These are phyloP conservation scores for Rhododendron ferrugineum DNA, from an alignment of 148 eudicot genomes.

Conservation along the genomic window DNA sequence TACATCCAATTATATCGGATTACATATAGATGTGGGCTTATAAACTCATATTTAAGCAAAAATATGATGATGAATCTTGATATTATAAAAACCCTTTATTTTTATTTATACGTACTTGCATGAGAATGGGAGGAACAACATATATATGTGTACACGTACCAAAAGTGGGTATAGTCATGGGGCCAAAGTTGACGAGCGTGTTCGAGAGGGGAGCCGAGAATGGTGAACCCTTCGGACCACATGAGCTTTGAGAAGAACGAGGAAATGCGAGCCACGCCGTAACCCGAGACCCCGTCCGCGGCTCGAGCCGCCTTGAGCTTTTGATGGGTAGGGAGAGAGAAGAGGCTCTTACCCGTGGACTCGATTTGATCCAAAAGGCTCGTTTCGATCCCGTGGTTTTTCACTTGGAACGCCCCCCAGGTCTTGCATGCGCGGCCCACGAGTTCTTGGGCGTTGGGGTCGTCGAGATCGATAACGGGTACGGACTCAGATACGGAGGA, in stretches of 20 bases:
- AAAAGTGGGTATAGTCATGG: constrained; percentile 43
- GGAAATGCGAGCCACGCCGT: constrained; percentile 65
- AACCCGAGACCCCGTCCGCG: constrained; percentile 49
- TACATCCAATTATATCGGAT: too few species aligned
- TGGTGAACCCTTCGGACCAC: constrained; percentile 96
- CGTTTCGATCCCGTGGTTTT: constrained; percentile 44
- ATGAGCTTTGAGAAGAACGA: constrained; percentile 62
- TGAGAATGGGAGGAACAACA: background rate
- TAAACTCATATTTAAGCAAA: too few species aligned
- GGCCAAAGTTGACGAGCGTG: constrained; percentile 94
- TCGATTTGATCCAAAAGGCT: constrained; percentile 41
- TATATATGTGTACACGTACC: constrained; percentile 30
- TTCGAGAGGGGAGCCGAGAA: constrained; percentile 66
- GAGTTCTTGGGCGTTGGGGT: constrained; percentile 33
- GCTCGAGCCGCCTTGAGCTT: constrained; percentile 63
- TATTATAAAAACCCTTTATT: too few species aligned
- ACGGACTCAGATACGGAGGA: constrained; percentile 5
- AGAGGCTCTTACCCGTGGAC: constrained; percentile 30
- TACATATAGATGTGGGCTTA: too few species aligned
- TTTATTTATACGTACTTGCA: background rate
- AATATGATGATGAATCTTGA: background rate
- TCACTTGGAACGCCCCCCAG: constrained; percentile 77
- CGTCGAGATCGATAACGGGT: constrained; percentile 49
- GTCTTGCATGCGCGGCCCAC: constrained; percentile 67
- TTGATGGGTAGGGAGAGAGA: constrained; percentile 55